Conservation (phyloP, 768 basidiomycete species). For the Cystofilobasidium bisporidii region DNA sequence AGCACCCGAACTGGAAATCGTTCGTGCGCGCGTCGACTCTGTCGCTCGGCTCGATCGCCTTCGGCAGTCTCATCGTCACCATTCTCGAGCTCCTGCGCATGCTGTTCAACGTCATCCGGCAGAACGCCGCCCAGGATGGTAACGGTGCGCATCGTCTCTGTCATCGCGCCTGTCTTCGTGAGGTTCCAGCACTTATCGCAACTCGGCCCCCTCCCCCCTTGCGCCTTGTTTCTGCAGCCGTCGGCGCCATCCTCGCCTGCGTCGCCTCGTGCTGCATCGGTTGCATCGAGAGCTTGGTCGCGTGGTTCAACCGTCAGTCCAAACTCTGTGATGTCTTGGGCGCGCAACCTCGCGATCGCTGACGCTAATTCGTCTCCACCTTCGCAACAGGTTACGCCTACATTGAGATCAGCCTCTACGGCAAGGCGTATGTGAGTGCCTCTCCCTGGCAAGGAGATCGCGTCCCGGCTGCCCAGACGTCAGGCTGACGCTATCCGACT, state of each 20-base stretch:
- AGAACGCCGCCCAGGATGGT: constrained; percentile 54
- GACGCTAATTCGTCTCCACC: not conserved
- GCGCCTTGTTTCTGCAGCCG: constrained; percentile 46
- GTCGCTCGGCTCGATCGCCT: constrained; percentile 74
- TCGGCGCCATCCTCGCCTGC: constrained; percentile 64
- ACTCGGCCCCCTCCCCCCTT: not conserved
- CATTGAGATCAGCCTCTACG: constrained; percentile 77
- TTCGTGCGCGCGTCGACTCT: constrained; percentile 66
- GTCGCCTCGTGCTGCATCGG: constrained; percentile 70
- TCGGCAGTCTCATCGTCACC: constrained; percentile 74
- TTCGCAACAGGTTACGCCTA: constrained; percentile 18
- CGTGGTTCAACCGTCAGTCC: constrained; percentile 75
- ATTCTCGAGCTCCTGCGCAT: constrained; percentile 60
- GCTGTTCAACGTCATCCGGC: constrained; percentile 45
- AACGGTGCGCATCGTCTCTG: constrained; percentile 49
- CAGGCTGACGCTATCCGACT: too few species aligned
- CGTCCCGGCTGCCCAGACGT: too few species aligned
- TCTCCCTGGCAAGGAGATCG: too few species aligned
- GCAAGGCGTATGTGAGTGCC: constrained; percentile 75
- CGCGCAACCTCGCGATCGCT: too few species aligned
- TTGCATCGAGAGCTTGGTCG: constrained; percentile 57
- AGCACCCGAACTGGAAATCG: constrained; percentile 58
- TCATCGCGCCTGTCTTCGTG: too few species aligned
- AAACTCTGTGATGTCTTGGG: too few species aligned
- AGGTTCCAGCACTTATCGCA: not conserved